Base-by-base conservation (phyloP, 371 early-diverging fungal genomes). In the Apophysomyces elegans region DNA sequence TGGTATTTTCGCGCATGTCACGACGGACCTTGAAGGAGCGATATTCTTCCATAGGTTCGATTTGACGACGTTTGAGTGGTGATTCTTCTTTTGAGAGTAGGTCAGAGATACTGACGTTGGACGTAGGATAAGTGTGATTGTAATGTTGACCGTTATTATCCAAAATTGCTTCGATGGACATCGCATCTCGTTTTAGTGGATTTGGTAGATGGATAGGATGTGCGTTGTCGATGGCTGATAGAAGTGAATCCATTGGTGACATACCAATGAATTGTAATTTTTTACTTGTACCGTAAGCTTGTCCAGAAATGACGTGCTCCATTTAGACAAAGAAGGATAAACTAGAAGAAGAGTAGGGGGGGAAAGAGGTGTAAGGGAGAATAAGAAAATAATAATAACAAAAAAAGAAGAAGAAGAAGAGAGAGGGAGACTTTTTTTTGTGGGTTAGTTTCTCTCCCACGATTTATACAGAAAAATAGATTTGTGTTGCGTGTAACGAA, bases 161-260 rank as follows among this genome's bases (percentile, higher is more conserved):
- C 50, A 78, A 59, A 14, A 84, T 67, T 3, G 74, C 66, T 56
- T 80, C 73, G 60, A 84, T 84, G 5, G 84, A 81, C 84, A 84
- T 84, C 13, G 77, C 66, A 41, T 67, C 68, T 46, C 63, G 47
- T 37, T 59, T 65, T 16, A 36, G 58, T 21, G 73, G 70, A 45
- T 62, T 56, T 13, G 77, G 74, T 13, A 73, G 36, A 16, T 74
- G 69, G 16, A 77, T 74, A 16, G 75, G 75, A 46, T 71, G 71
- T 36, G 75, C 82, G 58, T 64, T 62, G 45, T 82, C 76, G 62
- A 82, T 76, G 13, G 77, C 83, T 43, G 64, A 71, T 43, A 82
- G 65, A 16, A 84, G 65, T 0, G 77, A 76, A 59, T 81, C 79
- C 84, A 84, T 79, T 32, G 81, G 75, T 37, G 81, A 76, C 72